phyloP scores from a whole-genome alignment of 2,329 filamentous ascomycete genomes.

The Capronia epimyces region DNA sequence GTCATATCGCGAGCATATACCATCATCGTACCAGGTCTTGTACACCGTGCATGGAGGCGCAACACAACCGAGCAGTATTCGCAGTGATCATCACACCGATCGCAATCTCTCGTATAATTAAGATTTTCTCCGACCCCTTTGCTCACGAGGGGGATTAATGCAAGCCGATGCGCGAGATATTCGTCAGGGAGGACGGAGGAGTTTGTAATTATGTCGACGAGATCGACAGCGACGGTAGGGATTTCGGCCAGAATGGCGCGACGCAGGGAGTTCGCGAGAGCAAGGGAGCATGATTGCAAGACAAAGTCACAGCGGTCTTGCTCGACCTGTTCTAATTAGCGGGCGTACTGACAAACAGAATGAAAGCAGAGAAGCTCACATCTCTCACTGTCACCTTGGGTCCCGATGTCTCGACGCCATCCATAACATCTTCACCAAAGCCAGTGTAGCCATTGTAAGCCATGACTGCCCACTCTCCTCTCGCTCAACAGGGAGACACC shows the following conservation, averaged over 20 bases:
- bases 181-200: conserved; percentile 95
- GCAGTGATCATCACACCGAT: conserved; percentile 84
- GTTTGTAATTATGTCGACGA: conserved; percentile 88
- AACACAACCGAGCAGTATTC: conserved; percentile 84
- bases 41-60: conserved; percentile 78
- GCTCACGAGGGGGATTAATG: conserved; percentile 80
- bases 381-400: conserved; percentile 47
- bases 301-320: conserved; percentile 81
- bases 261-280: conserved; percentile 87
- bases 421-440: conserved; percentile 35
- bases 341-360: neutral
- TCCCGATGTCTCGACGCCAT: conserved; percentile 41
- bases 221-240: conserved; percentile 87
- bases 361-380: conserved; percentile 29
- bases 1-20: conserved; percentile 88
- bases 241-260: conserved; percentile 90
- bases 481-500: neutral
- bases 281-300: conserved; percentile 79
- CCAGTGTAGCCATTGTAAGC: conserved; percentile 28
- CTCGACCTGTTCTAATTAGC: conserved; percentile 57
- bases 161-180: conserved; percentile 87
- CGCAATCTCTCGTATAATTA: conserved; percentile 86
- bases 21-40: conserved; percentile 66
- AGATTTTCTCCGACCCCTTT: conserved; percentile 74
- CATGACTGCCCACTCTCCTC: conserved; percentile 18